Base-by-base conservation (phyloP, 169 alveolate species). In the Plasmodium vinckei region DNA sequence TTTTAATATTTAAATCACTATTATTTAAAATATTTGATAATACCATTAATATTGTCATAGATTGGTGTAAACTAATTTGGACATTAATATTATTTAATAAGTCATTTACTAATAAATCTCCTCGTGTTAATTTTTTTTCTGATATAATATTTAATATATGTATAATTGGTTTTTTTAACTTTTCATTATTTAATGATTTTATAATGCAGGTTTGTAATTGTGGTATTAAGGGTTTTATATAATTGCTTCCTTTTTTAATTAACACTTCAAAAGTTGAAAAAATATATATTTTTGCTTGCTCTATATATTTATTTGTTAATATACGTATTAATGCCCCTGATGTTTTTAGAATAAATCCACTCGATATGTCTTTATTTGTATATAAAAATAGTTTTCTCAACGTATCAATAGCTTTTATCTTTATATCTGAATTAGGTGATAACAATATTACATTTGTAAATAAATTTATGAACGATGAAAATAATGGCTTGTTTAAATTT, bases 151-250 rank as follows among this genome's bases (percentile, higher is more conserved):
- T 86, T 63, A 86, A 53, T n/a, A 86, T 86, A 54, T 70, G 87
- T 59, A 86, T 86, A 49, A 70, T 86, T 86, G 57, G 87, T n/a
- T 70, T 86, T 86, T 86, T 86, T 63, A 86, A 70, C n/a, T 70
- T 70, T 56, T 86, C 91, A 19, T 86, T 86, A 39, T 56, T 70
- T 51, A 86, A 49, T 27, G 91, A 86, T 86, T 86, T 86, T 69
- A 86, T 68, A 57, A 86, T 86, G 9, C 91, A 86, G 42, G 91
- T 86, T 33, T 86, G 91, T n/a, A 86, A 47, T 70, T 86, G 91
- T 1, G 91, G 91, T 69, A 86, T 70, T 33, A 86, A 9, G 1
- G 91, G 91, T 33, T 64, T 59, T 12, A 86, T 71, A 86, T 44
- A 57, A 60, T 69, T 71, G 65, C 87, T 70, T 25, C 87, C 91